Conservation (phyloP, 1,284 basidiomycete genomes). For the Athelia psychrophila region DNA sequence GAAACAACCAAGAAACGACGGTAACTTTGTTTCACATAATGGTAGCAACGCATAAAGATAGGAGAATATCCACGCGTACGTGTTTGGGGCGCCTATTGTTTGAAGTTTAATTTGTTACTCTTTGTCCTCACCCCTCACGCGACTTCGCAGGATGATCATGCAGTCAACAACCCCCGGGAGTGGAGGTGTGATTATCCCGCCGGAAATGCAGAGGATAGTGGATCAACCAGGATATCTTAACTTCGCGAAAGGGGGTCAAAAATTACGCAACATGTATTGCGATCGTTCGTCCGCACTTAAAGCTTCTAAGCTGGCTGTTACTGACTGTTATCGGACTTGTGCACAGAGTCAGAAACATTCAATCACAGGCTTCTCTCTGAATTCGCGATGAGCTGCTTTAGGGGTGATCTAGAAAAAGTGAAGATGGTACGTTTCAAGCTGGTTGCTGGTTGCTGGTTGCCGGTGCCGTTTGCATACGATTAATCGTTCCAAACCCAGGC, state of each 20-base stretch:
- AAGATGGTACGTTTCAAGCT: constrained; percentile 9
- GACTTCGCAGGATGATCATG: no score
- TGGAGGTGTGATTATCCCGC: constrained; percentile 1
- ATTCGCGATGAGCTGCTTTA: constrained; percentile 36
- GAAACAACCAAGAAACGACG: no score
- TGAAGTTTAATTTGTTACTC: no score
- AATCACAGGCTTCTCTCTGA: constrained; percentile 28
- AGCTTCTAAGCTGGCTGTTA: neutral
- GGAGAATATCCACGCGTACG: no score
- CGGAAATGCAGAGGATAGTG: constrained; percentile 33
- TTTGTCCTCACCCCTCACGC: no score
- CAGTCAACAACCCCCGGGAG: neutral
- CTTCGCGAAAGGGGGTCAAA: constrained; percentile 27
- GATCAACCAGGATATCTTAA: constrained; percentile 33
- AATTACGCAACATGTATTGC: constrained; percentile 34
- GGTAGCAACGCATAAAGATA: no score
- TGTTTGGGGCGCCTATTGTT: no score
- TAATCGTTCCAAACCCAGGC: constrained; percentile 23
- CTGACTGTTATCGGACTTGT: neutral
- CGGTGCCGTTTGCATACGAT: neutral
- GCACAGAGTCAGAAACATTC: constrained; percentile 22
- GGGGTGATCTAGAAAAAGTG: constrained; percentile 31
- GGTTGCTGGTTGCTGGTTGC: no score
- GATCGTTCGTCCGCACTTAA: constrained; percentile 21
- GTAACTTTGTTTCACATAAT: no score